A percentile compares a stretch with the other conserved stretches of the same genome.
phyloP scores from a whole-genome alignment of 768 basidiomycete species.

The Amanita molliuscula region DNA sequence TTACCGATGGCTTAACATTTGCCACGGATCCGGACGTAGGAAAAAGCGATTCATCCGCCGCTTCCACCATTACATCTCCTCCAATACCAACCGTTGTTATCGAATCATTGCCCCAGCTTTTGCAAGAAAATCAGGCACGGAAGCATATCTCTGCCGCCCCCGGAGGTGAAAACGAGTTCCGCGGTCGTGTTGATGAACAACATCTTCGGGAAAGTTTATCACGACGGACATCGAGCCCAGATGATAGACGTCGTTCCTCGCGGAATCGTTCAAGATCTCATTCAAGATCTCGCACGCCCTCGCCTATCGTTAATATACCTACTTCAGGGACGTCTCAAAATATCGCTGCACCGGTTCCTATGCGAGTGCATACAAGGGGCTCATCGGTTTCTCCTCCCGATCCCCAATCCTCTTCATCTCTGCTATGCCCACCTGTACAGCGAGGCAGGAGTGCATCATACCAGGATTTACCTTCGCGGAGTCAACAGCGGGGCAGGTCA shows the following conservation, averaged over 20 bases:
- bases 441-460: constrained; percentile 5
- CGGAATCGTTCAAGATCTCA: constrained; percentile 29
- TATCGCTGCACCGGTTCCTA: not conserved
- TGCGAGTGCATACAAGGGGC: not conserved
- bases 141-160: not conserved
- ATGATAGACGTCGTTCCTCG: constrained; percentile 5
- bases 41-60: not conserved
- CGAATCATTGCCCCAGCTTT: not conserved
- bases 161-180: not conserved
- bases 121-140: not conserved
- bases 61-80: constrained; percentile 1
- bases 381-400: not conserved
- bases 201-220: not conserved
- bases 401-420: constrained; percentile 1
- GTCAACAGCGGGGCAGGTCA: constrained; percentile 3
- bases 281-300: constrained; percentile 36
- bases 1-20: not conserved
- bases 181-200: not conserved
- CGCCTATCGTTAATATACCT: constrained; percentile 17
- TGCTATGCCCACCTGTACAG: constrained; percentile 2
- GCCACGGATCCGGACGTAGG: not conserved
- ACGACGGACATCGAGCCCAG: not conserved
- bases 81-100: constrained; percentile 3
- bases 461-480: constrained; percentile 1
- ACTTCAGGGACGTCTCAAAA: not conserved